Base-by-base conservation (phyloP, 306 rosid species). In the Quercus engelmannii region DNA sequence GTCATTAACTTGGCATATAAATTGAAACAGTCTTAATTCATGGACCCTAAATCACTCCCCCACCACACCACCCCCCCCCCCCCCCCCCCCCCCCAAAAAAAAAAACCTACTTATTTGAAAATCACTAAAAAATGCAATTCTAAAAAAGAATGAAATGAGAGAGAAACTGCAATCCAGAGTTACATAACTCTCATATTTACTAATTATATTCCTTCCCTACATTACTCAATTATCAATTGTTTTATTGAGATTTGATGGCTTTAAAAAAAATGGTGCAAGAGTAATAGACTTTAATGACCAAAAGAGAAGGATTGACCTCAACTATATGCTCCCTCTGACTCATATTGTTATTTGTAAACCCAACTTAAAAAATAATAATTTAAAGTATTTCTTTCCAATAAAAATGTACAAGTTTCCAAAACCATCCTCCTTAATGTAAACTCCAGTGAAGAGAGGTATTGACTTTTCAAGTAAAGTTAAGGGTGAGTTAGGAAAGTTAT, bases 1-100 rank as follows among this genome's bases (percentile, higher is more conserved):
- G 26, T 73, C 76, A 76, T 74, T 30, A 62, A 46, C n/a, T 70
- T 70, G 76, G 76, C 18, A 30, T 71, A 63, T 26, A 74, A 77
- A 31, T 23, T 41, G 57, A 76, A 73, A 41, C 1, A 52, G 79
- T 68, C 70, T 30, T 55, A 5, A 18, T 46, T 65, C 13, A 18
- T 17, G 25, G 14, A 18, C 49, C 46, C 49, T 65, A 61, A 4
- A 61, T 17, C 21, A 7, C 1, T n/a, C n/a, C n/a, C n/a, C n/a
- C n/a, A n/a, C n/a, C n/a, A n/a, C n/a, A n/a, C n/a, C n/a, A n/a
- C n/a, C n/a, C n/a, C n/a, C n/a, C n/a, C n/a, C 0, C 28, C 5
- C 63, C 43, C 10, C 0, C 2, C 0, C 43, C 43, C 2, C 43
- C 43, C 2, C 43, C 11, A 10, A 0, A 31, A 46, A 21, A 31